Percentiles rank a stretch among this genome's conserved stretches.
phyloP scores from a whole-genome alignment of 495 filamentous ascomycete species.

The Elasticomyces elasticus region DNA sequence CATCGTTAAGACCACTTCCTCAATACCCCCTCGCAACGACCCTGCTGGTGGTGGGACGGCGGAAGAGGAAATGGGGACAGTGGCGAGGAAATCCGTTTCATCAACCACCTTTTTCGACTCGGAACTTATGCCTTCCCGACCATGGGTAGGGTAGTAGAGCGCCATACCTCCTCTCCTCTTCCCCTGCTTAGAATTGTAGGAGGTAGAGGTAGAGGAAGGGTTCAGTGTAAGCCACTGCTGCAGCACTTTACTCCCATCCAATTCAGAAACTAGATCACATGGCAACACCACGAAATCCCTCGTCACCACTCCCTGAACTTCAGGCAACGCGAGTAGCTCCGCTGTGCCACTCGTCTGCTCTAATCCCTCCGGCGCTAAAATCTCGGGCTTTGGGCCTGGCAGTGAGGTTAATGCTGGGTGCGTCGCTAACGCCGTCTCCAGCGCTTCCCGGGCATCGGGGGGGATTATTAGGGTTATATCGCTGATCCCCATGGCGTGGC shows the following conservation, averaged over 20 bases:
- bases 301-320: constrained; percentile 46
- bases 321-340: constrained; percentile 60
- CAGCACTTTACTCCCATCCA: constrained; percentile 67
- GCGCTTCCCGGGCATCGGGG: constrained; percentile 57
- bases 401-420: constrained; percentile 80
- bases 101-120: constrained; percentile 80
- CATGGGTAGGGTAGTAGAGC: constrained; percentile 82
- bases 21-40: constrained; percentile 54
- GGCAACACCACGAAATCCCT: constrained; percentile 84
- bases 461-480: constrained; percentile 80
- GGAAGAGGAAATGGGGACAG: constrained; percentile 49
- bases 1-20: constrained; percentile 59
- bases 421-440: constrained; percentile 69
- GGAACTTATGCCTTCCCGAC: constrained; percentile 47
- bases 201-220: constrained; percentile 25
- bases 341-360: constrained; percentile 76
- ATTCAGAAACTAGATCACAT: constrained; percentile 87
- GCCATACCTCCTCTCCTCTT: constrained; percentile 72
- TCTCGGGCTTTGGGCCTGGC: constrained; percentile 59
- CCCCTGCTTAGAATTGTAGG: constrained; percentile 43
- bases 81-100: constrained; percentile 81
- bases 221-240: constrained; percentile 80
- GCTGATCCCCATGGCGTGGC: constrained; percentile 62
- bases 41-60: constrained; percentile 47
- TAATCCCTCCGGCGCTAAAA: constrained; percentile 63